These are phyloP conservation scores for Mytilinidion resinicola DNA, from an alignment of 495 filamentous ascomycete species.

Conservation along the genomic window DNA sequence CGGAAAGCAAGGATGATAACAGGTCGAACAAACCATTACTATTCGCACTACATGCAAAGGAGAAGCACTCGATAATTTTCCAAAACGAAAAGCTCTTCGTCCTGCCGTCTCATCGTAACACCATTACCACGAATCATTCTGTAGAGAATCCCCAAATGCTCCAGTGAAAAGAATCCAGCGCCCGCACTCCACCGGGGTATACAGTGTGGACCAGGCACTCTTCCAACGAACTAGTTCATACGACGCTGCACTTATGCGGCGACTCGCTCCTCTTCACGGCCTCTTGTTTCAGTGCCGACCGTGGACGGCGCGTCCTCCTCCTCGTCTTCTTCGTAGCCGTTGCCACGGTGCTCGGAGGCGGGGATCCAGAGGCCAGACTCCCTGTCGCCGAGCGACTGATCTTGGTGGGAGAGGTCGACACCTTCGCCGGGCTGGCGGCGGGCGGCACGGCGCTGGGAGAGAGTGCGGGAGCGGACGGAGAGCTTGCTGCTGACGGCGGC, in stretches of 20 bases:
- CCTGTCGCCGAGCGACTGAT: constrained; percentile 73
- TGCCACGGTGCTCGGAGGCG: constrained; percentile 63
- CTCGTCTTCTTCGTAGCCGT: constrained; percentile 55
- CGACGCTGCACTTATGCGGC: constrained; percentile 16
- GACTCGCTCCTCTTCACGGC: constrained; percentile 55
- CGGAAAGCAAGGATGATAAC: too few species aligned
- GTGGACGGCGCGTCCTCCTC: constrained; percentile 53
- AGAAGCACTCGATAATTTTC: too few species aligned
- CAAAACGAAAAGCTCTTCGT: too few species aligned
- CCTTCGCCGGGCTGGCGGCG: constrained; percentile 56
- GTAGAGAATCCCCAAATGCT: too few species aligned
- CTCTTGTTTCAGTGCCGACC: constrained; percentile 51
- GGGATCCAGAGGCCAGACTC: constrained; percentile 77
- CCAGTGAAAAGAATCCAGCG: too few species aligned
- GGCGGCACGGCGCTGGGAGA: constrained; percentile 74
- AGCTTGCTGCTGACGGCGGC: constrained; percentile 81
- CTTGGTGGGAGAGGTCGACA: constrained; percentile 77
- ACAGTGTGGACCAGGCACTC: neutral
- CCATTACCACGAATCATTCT: too few species aligned
- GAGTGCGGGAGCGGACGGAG: constrained; percentile 73
- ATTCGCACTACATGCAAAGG: too few species aligned
- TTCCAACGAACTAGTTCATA: neutral
- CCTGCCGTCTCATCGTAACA: too few species aligned
- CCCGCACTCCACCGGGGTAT: neutral
- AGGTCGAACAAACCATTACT: too few species aligned